Conservation (phyloP, 331 rosid species). For the Arachis monticola region DNA sequence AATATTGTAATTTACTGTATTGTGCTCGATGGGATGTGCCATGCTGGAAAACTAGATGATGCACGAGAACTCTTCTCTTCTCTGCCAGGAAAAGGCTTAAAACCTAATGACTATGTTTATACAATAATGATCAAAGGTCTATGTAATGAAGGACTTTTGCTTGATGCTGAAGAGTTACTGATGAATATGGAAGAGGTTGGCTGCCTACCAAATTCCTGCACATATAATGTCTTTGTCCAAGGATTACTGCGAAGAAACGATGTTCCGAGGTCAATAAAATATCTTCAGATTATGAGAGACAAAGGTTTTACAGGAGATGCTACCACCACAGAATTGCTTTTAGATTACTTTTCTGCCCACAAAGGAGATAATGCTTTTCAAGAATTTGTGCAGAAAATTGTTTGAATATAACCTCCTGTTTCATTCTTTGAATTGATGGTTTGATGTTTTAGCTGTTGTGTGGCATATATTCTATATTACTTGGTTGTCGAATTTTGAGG, state of each 20-base stretch:
- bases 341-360: neutral
- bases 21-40: slow-evolving; percentile 5
- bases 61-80: neutral
- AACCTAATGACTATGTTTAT: neutral
- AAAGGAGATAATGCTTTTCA: neutral
- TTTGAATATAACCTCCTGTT: neutral
- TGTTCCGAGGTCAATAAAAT: neutral
- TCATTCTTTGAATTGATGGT: neutral
- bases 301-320: slow-evolving; percentile 7
- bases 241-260: slow-evolving; percentile 7
- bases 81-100: neutral
- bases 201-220: neutral
- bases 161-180: slow-evolving; percentile 17
- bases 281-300: slow-evolving; percentile 3
- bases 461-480: neutral
- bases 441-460: neutral
- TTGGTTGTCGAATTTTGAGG: neutral
- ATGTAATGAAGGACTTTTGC: slow-evolving; percentile 8
- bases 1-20: neutral
- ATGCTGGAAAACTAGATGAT: slow-evolving; percentile 2
- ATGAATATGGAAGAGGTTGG: slow-evolving; percentile 1
- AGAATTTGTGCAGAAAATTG: slow-evolving; percentile 3
- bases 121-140: slow-evolving; percentile 6
- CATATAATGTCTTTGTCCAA: slow-evolving; percentile 1
- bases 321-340: neutral